Evolutionary conservation across 2,329 filamentous ascomycete species (phyloP), one percentile per base, ranked within the genome.

Genomic region (Stemphylium beticola): DNA sequence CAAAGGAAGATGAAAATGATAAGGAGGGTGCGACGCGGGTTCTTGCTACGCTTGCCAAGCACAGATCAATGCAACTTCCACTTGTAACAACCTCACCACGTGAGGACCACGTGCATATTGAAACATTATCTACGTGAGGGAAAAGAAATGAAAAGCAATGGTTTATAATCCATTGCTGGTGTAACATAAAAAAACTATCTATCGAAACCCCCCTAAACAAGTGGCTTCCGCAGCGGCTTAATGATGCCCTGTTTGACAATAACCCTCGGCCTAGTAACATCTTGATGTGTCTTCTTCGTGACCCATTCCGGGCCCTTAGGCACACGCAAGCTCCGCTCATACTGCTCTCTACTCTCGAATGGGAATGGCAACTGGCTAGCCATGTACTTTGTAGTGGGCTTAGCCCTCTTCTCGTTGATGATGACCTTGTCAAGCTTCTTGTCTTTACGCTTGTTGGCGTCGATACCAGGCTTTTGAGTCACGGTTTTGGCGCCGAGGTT

Each of bases 191-290:
- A 2, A n/a, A 37, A 12, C n/a, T 36, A 36, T 4, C n/a, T n/a
- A 14, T 7, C 9, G 36, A 17, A 32, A 5, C n/a, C 6, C 18
- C 11, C 29, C 57, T 4, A 71, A 32, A 83, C 73, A 64, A 84
- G 71, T 15, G 93, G 93, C 79, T 90, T 93, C 53, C 88, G 86
- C 85, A 99, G 91, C 36, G 95, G 90, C 67, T 86, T 84, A 77
- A 99, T 95, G 76, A 99, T 92, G 41, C 95, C 95, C 78, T 93
- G 91, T 81, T 96, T 97, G 74, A 96, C 81, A 75, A 98, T 81
- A 62, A 98, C 85, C 67, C 92, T 86, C 54, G 95, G 95, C 83
- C 93, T 96, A 55, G 90, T 96, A 57, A 85, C 85, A 66, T 89
- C 86, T 81, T 98, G 93, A 83, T 95, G 95, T 12, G 90, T 92